Percentiles rank a stretch among this genome's conserved stretches.
These are phyloP conservation scores for Thermomucor indicae-seudaticae DNA, from an alignment of 371 early-diverging fungal genomes.

Conservation along the genomic window DNA sequence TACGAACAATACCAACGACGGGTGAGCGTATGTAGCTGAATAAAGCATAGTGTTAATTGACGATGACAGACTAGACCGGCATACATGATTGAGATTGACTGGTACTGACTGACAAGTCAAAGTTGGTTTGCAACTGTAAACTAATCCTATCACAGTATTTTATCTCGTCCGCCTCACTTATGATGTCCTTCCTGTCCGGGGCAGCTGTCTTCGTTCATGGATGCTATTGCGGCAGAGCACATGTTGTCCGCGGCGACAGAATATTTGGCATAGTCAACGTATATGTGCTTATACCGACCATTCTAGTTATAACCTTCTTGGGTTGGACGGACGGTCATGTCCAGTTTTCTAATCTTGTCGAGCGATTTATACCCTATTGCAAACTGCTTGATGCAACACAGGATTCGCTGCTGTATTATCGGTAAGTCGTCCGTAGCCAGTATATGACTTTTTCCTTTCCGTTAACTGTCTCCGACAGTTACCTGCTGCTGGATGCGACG, in stretches of 20 bases:
- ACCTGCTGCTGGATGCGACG: not conserved
- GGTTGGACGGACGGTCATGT: conserved; percentile 31
- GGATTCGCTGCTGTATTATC: conserved; percentile 31
- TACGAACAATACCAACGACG: conserved; percentile 19
- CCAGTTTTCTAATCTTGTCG: conserved; percentile 23
- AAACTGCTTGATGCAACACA: conserved; percentile 14
- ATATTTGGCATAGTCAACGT: conserved; percentile 20
- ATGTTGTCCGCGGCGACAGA: conserved; percentile 27
- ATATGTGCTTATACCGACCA: conserved; percentile 1
- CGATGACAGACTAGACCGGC: too few relatives aligned
- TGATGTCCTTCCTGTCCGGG: conserved; percentile 16
- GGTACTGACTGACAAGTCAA: not conserved
- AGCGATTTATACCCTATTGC: conserved; percentile 30
- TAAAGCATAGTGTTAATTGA: too few relatives aligned
- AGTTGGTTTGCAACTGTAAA: not conserved
- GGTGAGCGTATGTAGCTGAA: conserved; percentile 17
- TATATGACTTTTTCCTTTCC: not conserved
- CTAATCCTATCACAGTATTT: conserved; percentile 13
- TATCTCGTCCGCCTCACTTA: conserved; percentile 20
- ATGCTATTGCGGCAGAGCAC: conserved; percentile 22
- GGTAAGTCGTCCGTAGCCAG: conserved; percentile 13
- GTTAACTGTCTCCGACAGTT: not conserved
- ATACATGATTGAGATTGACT: conserved; percentile 37
- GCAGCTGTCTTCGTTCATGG: conserved; percentile 25
- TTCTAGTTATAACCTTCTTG: conserved; percentile 19